A percentile compares a stretch with the other conserved stretches of the same genome.
phyloP scores from a whole-genome alignment of 2,329 filamentous ascomycete species.

The Colletotrichum kahawae region DNA sequence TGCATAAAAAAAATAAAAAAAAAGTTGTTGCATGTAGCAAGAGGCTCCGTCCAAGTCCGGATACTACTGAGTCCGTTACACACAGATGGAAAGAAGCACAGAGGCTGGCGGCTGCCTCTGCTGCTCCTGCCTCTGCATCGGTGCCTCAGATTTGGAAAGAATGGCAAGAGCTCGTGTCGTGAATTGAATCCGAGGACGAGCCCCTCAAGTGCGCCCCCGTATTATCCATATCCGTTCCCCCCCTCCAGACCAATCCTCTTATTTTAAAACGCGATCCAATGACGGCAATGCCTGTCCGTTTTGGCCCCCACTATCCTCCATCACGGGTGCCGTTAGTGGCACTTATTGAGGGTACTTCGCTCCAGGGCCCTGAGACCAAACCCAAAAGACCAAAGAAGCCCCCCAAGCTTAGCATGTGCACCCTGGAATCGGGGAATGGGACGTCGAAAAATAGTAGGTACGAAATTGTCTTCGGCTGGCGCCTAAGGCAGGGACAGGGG shows the following conservation, averaged over 20 bases:
- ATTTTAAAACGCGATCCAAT: conserved; percentile 18
- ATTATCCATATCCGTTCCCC: neutral
- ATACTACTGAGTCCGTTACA: neutral
- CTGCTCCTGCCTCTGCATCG: neutral
- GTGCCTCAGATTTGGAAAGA: neutral
- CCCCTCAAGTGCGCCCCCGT: neutral
- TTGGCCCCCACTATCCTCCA: neutral
- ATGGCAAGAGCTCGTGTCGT: neutral
- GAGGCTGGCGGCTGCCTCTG: neutral
- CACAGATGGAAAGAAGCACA: neutral
- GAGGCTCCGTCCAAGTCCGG: neutral
- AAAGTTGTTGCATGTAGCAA: neutral
- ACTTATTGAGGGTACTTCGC: neutral
- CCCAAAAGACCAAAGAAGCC: neutral
- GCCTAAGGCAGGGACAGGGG: conserved; percentile 13
- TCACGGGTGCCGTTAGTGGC: neutral
- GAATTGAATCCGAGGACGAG: neutral
- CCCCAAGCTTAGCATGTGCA: neutral
- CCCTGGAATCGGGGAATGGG: neutral
- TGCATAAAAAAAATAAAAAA: neutral
- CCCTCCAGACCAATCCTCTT: conserved; percentile 15
- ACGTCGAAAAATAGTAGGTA: conserved; percentile 12
- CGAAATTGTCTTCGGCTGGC: conserved; percentile 1
- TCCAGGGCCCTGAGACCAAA: conserved; percentile 4
- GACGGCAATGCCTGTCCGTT: conserved; percentile 11